Evolutionary conservation across 78 protist genomes (phyloP), one percentile per base, ranked within the genome.

Genomic region (Diacronema lutheri): DNA sequence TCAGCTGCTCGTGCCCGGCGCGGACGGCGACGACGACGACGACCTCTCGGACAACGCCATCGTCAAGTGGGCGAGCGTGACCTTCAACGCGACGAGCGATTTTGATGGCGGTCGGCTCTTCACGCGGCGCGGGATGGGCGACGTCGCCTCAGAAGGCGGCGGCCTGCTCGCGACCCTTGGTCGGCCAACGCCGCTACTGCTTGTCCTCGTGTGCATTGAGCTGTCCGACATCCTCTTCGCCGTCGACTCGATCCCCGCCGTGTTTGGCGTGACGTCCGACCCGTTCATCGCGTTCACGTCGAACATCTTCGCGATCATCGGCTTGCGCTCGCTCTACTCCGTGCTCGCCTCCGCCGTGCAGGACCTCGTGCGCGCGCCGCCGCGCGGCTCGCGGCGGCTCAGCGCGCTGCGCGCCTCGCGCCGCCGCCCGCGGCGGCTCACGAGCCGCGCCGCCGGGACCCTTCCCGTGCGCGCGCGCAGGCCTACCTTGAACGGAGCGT

Each of bases 211-310:
- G 23, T 65, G 41, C 41, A 10, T 65, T 26, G 72, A n/a, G 72
- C 40, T 65, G 23, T 65, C 21, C 41, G 72, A 65, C 40, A 35
- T 65, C 69, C 35, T 62, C 40, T 62, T 62, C 29, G 69, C 69
- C 11, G 69, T 62, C 40, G 69, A 62, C 35, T 62, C 69, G 69
- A 33, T 85, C 21, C 88, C 88, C 6, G 88, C 88, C 25, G 88
- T 85, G 19, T 60, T 85, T 37, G 88, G 74, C 16, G 88, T 85
- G 35, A 73, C 83, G n/a, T 12, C 23, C 33, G 87, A 83, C 50
- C 87, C 87, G 5, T 50, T 83, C 58, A 20, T 83, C 41, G 88
- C 37, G 58, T 73, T 60, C 61, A 73, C 88, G 21, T 73, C 83
- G 23, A 85, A 73, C 69, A 60, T 40, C 74, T 56, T 60, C 72